Evolutionary conservation across 305 asterid species (phyloP).

Genomic region (Fraxinus greggii): DNA sequence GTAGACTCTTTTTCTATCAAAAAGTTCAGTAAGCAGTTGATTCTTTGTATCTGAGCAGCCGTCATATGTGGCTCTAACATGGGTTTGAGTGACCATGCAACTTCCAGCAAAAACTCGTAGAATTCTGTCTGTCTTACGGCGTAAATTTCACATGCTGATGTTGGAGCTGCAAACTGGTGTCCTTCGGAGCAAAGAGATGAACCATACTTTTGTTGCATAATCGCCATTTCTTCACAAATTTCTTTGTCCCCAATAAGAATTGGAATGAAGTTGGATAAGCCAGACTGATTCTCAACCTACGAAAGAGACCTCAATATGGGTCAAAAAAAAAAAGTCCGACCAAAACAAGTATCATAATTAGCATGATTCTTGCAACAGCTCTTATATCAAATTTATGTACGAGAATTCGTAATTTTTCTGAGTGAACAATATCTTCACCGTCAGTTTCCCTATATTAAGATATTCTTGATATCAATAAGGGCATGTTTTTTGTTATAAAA

Average conservation of each 20-base stretch:
- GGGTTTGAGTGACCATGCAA: conserved; percentile 79
- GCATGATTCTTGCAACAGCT: conserved; percentile 5
- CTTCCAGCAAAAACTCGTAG: conserved; percentile 61
- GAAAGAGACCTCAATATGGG: conserved; percentile 19
- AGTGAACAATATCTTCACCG: not conserved
- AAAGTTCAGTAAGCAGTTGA: conserved; percentile 45
- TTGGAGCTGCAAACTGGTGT: conserved; percentile 24
- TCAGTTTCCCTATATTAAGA: not conserved
- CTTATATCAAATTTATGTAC: not conserved
- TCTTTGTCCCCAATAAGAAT: conserved; percentile 72
- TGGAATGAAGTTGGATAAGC: conserved; percentile 90
- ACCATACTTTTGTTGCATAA: conserved; percentile 49
- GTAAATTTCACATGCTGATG: conserved; percentile 42
- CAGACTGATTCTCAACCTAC: conserved; percentile 94
- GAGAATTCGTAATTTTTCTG: not conserved
- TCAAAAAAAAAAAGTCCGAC: not conserved
- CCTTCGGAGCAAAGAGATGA: conserved; percentile 29
- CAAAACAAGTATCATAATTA: not conserved
- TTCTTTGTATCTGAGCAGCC: conserved; percentile 50
- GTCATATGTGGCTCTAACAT: conserved; percentile 33
- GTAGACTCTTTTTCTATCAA: conserved; percentile 53
- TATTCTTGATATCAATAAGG: not conserved
- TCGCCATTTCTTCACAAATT: conserved; percentile 73
- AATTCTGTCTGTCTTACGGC: conserved; percentile 41
- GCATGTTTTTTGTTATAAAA: not conserved